phyloP scores from a whole-genome alignment of 306 rosid genomes.

The Pueraria montana region DNA sequence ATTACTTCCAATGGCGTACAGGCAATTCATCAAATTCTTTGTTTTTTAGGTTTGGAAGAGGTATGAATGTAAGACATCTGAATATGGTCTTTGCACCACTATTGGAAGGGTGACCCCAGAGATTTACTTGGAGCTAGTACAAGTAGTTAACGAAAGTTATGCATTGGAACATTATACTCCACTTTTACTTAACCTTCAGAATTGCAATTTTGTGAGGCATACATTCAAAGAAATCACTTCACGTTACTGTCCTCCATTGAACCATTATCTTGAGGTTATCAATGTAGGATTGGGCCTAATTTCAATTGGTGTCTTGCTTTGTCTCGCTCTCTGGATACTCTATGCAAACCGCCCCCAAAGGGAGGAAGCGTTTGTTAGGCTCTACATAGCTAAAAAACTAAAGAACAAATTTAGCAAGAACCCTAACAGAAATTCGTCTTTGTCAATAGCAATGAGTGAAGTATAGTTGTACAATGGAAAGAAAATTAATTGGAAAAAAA shows the following conservation, averaged over 20 bases:
- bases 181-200: slow-evolving; percentile 74
- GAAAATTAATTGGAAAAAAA: slow-evolving; percentile 10
- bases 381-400: slow-evolving; percentile 50
- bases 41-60: slow-evolving; percentile 82
- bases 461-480: slow-evolving; percentile 48
- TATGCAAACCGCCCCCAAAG: slow-evolving; percentile 92
- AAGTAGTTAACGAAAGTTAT: slow-evolving; percentile 80
- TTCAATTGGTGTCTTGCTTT: slow-evolving; percentile 83
- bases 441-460: slow-evolving; percentile 45
- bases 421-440: slow-evolving; percentile 43
- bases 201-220: slow-evolving; percentile 89
- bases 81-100: slow-evolving; percentile 61
- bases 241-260: slow-evolving; percentile 73
- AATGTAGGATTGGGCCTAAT: slow-evolving; percentile 79
- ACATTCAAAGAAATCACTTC: slow-evolving; percentile 79
- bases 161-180: slow-evolving; percentile 91
- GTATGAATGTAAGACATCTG: slow-evolving; percentile 67
- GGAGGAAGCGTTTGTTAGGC: slow-evolving; percentile 81
- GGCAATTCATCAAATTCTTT: not conserved
- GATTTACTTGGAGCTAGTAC: slow-evolving; percentile 71
- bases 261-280: slow-evolving; percentile 73
- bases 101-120: slow-evolving; percentile 80
- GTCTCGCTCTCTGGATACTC: slow-evolving; percentile 88
- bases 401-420: slow-evolving; percentile 46
- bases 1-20: not conserved